Percentiles rank a stretch among this genome's conserved stretches.
Conservation (phyloP, 2,329 filamentous ascomycete genomes). For the Penicillium sp. region DNA sequence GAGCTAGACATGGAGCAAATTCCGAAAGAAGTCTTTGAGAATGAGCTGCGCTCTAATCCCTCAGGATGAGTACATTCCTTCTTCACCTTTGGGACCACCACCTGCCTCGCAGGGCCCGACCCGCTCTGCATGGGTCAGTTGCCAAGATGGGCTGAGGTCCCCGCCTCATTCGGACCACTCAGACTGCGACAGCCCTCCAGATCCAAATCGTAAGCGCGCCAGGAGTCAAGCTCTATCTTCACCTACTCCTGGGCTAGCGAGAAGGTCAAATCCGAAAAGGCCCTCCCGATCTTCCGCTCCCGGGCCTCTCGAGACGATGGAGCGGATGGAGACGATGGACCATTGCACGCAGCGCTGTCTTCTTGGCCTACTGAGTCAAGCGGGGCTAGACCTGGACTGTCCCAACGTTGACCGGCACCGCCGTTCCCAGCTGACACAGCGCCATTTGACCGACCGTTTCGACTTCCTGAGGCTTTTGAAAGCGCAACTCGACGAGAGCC, state of each 20-base stretch:
- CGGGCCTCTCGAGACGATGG: not conserved
- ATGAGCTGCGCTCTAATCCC: not conserved
- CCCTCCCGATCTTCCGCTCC: no score
- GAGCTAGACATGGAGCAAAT: no score
- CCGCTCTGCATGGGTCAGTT: not conserved
- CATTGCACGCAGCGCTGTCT: conserved; percentile 1
- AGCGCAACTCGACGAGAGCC: not conserved
- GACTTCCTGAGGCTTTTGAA: not conserved
- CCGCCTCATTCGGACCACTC: not conserved
- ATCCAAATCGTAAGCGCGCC: not conserved
- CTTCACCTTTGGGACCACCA: not conserved
- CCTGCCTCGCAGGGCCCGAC: not conserved
- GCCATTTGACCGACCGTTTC: not conserved
- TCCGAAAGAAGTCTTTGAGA: not conserved
- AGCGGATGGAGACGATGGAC: not conserved
- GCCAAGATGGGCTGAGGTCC: not conserved
- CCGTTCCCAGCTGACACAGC: not conserved
- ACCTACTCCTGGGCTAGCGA: not conserved
- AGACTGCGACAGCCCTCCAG: not conserved
- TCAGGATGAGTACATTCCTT: not conserved
- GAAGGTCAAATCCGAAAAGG: not conserved
- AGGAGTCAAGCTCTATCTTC: not conserved
- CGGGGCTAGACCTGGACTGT: not conserved
- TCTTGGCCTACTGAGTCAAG: not conserved
- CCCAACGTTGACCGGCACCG: not conserved